Conservation (phyloP, 2,329 filamentous ascomycete genomes). For the Hymenoscyphus albidus region DNA sequence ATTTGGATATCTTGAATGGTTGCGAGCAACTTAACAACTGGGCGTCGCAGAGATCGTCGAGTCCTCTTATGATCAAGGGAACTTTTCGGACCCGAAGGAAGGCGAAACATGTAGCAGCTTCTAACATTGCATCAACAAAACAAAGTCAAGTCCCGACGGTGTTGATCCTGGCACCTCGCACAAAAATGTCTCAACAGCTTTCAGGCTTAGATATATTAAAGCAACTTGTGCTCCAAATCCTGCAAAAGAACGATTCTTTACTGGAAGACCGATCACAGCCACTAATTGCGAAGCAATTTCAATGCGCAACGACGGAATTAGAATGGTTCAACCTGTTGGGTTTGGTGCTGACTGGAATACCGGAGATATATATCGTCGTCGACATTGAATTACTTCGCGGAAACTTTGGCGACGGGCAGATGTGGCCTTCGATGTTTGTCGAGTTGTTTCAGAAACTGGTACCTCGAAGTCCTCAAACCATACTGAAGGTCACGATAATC, state of each 20-base stretch:
- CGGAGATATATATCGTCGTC: too few relatives aligned
- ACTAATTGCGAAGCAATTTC: constrained; percentile 3
- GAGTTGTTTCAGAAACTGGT: too few relatives aligned
- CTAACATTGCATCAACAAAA: neutral
- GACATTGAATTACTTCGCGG: too few relatives aligned
- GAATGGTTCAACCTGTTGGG: constrained; percentile 12
- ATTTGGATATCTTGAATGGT: neutral
- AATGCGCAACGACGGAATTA: constrained; percentile 14
- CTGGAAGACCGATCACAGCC: constrained; percentile 4
- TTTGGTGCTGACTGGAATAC: too few relatives aligned
- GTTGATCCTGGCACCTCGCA: constrained; percentile 4
- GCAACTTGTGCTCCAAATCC: constrained; percentile 11
- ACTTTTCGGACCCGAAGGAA: constrained; percentile 1
- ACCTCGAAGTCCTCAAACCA: too few relatives aligned
- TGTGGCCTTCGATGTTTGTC: too few relatives aligned
- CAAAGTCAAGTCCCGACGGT: constrained; percentile 1
- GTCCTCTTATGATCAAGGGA: constrained; percentile 8
- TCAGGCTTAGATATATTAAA: constrained; percentile 11
- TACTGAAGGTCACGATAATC: too few relatives aligned
- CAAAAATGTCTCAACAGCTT: neutral
- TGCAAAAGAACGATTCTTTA: constrained; percentile 10
- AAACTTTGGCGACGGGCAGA: too few relatives aligned
- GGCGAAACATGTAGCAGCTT: constrained; percentile 7
- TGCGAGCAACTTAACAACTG: constrained; percentile 10
- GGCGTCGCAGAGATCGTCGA: constrained; percentile 7